Base-by-base conservation (phyloP, 2,329 filamentous ascomycete species). In the Colletotrichum camelliae region DNA sequence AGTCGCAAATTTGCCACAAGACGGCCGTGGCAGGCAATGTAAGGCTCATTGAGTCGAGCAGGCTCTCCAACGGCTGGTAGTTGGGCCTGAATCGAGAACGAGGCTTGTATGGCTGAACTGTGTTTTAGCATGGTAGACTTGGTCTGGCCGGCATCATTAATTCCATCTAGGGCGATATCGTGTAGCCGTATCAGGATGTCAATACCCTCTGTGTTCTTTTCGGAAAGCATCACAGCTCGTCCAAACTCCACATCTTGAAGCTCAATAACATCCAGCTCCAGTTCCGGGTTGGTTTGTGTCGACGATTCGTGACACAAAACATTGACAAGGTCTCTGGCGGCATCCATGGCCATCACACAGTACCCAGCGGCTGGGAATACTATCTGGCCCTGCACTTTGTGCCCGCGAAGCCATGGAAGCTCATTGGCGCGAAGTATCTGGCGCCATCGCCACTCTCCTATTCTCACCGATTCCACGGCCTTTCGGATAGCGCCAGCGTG, bases 311-410 rank as follows among this genome's bases (percentile, higher is more conserved):
- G 71, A 21, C 31, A 24, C 12, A 57, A 18, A 6, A 12, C 12
- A 18, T 43, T 15, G 24, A 78, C 21, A 81, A 71, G 21, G 21
- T 71, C 43, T 81, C 7, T 77, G 29, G 68, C 76, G 6, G 87
- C 87, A 72, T 89, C 87, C 1, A 86, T 80, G 1, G 84, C 86
- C 81, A 88, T 86, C 29, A 82, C 80, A 2, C 88, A 66, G 77
- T 87, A 89, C 0, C 82, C 87, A 1, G 87, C 84, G 2, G 79
- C 85, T 0, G 88, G 88, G 67, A 88, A 88, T 7, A 90, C 81
- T 18, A 83, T 80, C 35, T 86, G 79, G 3, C 80, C 79, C 27
- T 86, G 81, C 43, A 81, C 65, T 18, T 77, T 72, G 61, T 88
- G 86, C 29, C 85, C 83, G 4, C 70, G 43, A 5, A 88, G 72